Conservation (phyloP, 148 eudicot species). For the Vaccinium vitisidaea region DNA sequence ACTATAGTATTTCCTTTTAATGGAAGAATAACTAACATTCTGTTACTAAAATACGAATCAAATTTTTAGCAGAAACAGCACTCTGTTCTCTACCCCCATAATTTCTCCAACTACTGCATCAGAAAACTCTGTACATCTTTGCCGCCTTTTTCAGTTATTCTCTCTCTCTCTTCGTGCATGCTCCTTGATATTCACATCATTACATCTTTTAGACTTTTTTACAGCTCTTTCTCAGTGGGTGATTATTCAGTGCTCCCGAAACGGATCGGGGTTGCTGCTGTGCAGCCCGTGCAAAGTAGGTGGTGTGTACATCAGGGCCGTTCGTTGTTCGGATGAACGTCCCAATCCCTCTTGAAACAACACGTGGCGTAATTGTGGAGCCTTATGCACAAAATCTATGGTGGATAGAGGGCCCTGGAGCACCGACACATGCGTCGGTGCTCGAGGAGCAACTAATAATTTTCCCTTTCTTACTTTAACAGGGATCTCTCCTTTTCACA, state of each 20-base stretch:
- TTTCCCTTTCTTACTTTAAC: too few relatives aligned
- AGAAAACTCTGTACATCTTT: background rate
- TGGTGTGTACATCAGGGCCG: too few relatives aligned
- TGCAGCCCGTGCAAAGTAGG: too few relatives aligned
- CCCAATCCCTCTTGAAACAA: too few relatives aligned
- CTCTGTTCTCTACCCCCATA: background rate
- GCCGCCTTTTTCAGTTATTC: background rate
- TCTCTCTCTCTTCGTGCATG: background rate
- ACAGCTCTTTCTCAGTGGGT: background rate
- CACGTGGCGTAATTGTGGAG: too few relatives aligned
- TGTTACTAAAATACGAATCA: background rate
- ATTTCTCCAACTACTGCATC: background rate
- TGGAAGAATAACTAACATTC: background rate
- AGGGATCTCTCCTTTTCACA: conserved; percentile 16
- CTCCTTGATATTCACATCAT: conserved; percentile 9
- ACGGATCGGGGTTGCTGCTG: too few relatives aligned
- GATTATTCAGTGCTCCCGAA: too few relatives aligned
- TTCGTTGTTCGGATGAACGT: too few relatives aligned
- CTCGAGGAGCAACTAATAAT: too few relatives aligned
- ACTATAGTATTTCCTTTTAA: background rate
- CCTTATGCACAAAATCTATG: too few relatives aligned
- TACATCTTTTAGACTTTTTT: background rate
- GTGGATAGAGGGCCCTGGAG: too few relatives aligned
- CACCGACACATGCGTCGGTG: too few relatives aligned
- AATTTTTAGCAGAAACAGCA: background rate